Base-by-base conservation (phyloP, 768 basidiomycete genomes). In the Tricholoma furcatifolium region DNA sequence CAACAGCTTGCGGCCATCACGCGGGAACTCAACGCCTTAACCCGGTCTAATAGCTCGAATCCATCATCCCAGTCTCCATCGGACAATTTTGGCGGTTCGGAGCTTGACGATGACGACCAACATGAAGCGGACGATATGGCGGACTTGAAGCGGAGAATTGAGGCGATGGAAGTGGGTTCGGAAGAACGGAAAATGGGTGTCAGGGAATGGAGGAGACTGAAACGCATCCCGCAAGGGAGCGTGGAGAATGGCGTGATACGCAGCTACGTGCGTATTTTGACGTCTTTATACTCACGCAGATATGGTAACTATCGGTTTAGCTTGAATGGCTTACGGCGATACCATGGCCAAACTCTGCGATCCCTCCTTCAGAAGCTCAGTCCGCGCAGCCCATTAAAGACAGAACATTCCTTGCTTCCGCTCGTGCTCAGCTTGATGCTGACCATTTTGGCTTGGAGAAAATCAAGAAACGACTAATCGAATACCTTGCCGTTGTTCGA, bases 371-470 rank as follows among this genome's bases (percentile, higher is more conserved):
- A 20, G 46, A 63, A 11, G 44, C 21, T 9, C 45, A 53, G n/a
- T 43, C 53, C 43, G 8, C 46, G 4, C 58, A 54, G 14, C 55
- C 61, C 6, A 66, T 88, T 38, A 72, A 72, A 53, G 78, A 83
- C 57, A 72, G 72, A 21, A 72, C 78, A 4, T 91, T 91, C 74
- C 76, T 93, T 23, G 55, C 76, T 24, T 79, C 77, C 34, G 92
- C 94, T 23, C 84, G 89, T 20, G 74, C 74, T 18, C 92, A 91
- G 64, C 82, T 98, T 8, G 93, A 98, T 60, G 77, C 83, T 11
- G 94, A 96, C 54, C 94, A 98, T 67, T 96, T 86, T 60, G 95
- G 95, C 1, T 74, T 98, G 15, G 91, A 94, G 53, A 91, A 90
- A 66, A 87, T 98, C 66, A 98, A 97, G 77, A 86, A 90, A 57